Percentiles rank a stretch among this genome's conserved stretches.
Evolutionary conservation across 805 yeast genomes (phyloP).

Genomic region (Candida schatavii): DNA sequence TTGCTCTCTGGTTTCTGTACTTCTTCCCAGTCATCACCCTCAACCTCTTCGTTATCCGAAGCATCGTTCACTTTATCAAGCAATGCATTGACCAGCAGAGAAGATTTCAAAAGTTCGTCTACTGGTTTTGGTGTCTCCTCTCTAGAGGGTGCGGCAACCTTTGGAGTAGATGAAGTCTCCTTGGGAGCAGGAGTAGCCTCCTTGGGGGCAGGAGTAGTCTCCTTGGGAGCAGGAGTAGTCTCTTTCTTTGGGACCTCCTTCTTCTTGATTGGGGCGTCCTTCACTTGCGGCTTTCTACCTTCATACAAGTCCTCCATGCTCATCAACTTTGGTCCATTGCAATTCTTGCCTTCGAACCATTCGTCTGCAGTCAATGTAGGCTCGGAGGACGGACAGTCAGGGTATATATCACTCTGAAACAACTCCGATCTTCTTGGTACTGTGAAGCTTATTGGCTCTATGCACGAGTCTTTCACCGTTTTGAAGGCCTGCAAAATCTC

Average conservation of each 20-base stretch:
- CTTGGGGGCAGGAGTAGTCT: slow-evolving; percentile 16
- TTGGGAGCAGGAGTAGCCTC: slow-evolving; percentile 4
- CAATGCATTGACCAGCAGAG: slow-evolving; percentile 32
- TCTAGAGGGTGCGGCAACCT: slow-evolving; percentile 7
- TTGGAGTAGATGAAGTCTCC: slow-evolving; percentile 6
- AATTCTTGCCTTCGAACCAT: slow-evolving; percentile 74
- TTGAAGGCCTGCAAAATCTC: slow-evolving; percentile 83
- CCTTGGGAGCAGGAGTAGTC: slow-evolving; percentile 17
- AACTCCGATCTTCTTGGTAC: slow-evolving; percentile 94
- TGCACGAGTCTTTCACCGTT: slow-evolving; percentile 76
- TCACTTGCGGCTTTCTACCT: slow-evolving; percentile 55
- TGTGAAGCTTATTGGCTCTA: slow-evolving; percentile 89
- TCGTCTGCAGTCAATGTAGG: slow-evolving; percentile 80
- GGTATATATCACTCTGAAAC: slow-evolving; percentile 90
- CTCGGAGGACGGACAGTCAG: slow-evolving; percentile 78
- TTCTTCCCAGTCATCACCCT: slow-evolving; percentile 43
- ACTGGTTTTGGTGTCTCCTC: slow-evolving; percentile 18
- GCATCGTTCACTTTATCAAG: slow-evolving; percentile 37
- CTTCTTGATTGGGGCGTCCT: slow-evolving; percentile 35
- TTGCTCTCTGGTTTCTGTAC: slow-evolving; percentile 23
- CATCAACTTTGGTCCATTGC: slow-evolving; percentile 79
- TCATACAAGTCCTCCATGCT: slow-evolving; percentile 76
- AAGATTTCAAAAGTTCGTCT: slow-evolving; percentile 37
- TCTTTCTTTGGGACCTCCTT: slow-evolving; percentile 25
- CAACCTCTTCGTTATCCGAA: slow-evolving; percentile 38